These are phyloP conservation scores for Boechera stricta DNA, from an alignment of 345 rosid species.

Conservation along the genomic window DNA sequence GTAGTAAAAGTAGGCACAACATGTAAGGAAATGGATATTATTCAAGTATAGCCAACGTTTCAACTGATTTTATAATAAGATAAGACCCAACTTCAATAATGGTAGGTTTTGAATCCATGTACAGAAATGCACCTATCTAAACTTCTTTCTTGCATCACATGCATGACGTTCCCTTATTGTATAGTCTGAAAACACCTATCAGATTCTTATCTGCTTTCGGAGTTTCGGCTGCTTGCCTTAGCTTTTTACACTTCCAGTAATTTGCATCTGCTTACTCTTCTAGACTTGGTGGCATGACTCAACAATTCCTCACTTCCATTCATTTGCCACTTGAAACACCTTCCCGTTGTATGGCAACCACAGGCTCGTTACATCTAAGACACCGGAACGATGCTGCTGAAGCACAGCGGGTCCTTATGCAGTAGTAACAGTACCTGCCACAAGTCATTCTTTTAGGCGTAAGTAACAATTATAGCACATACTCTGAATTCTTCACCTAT, in stretches of 20 bases:
- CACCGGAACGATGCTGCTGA: conserved; percentile 80
- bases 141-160: conserved; percentile 27
- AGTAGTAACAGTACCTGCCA: conserved; percentile 93
- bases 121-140: conserved; percentile 21
- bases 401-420: conserved; percentile 86
- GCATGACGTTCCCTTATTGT: conserved; percentile 27
- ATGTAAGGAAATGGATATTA: conserved; percentile 30
- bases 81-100: neutral
- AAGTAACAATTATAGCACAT: conserved; percentile 17
- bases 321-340: conserved; percentile 46
- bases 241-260: conserved; percentile 26
- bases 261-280: conserved; percentile 23
- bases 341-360: conserved; percentile 85
- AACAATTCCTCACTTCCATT: conserved; percentile 2
- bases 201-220: neutral
- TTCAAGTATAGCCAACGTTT: conserved; percentile 26
- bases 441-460: conserved; percentile 19
- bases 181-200: conserved; percentile 8
- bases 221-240: neutral
- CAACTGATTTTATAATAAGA: conserved; percentile 19
- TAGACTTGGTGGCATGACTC: conserved; percentile 15
- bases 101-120: conserved; percentile 2
- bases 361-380: conserved; percentile 73
- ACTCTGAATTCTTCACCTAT: conserved; percentile 13
- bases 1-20: conserved; percentile 26